These are phyloP conservation scores for Phytopythium cucurbitacearum DNA, from an alignment of 352 stramenopile species.

Conservation along the genomic window DNA sequence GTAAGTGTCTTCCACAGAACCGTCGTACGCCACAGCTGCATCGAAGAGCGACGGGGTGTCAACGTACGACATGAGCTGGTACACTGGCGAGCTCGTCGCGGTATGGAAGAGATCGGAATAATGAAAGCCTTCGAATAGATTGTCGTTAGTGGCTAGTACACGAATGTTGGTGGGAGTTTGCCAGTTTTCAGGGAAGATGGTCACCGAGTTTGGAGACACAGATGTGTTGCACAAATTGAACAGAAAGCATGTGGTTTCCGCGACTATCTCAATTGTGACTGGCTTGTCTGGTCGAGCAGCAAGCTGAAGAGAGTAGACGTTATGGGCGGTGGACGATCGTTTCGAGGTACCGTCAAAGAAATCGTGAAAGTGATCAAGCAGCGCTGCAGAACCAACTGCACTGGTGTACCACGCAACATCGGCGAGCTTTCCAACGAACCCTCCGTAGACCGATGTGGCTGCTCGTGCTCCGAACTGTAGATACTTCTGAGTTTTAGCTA, in stretches of 20 bases:
- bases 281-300: conserved; percentile 33
- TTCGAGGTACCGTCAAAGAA: conserved; percentile 28
- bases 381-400: conserved; percentile 25
- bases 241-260: conserved; percentile 58
- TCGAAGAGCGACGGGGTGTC: conserved; percentile 11
- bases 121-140: conserved; percentile 56
- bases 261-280: conserved; percentile 45
- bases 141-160: conserved; percentile 47
- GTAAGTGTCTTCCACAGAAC: too few species aligned
- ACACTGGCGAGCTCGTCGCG: conserved; percentile 19
- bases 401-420: conserved; percentile 56
- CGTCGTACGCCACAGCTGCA: neutral
- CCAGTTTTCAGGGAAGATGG: conserved; percentile 46
- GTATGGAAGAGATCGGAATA: conserved; percentile 22
- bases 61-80: conserved; percentile 24
- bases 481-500: conserved; percentile 28
- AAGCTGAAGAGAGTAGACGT: conserved; percentile 48
- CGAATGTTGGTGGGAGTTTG: conserved; percentile 26
- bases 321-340: conserved; percentile 27
- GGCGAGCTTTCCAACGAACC: conserved; percentile 35
- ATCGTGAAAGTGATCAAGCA: conserved; percentile 69
- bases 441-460: neutral
- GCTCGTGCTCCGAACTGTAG: conserved; percentile 25
- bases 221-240: conserved; percentile 73
- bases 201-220: conserved; percentile 25